phyloP scores from a whole-genome alignment of 2,329 filamentous ascomycete species.

The Hortaea sp. region DNA sequence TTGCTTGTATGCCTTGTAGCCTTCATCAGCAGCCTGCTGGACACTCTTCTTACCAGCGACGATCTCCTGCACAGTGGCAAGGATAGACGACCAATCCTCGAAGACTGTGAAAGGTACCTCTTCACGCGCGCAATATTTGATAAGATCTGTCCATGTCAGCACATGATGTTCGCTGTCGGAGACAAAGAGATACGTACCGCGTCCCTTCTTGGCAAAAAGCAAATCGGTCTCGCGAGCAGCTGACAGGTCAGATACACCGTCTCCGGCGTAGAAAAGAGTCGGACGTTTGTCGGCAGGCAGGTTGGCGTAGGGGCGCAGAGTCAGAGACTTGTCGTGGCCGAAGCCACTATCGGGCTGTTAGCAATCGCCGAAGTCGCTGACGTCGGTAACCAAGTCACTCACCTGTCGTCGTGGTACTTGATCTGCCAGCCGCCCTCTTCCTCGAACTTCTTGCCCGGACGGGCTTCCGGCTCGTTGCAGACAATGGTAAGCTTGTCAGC shows the following conservation, averaged over 20 bases:
- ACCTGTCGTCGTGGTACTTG: slow-evolving; percentile 77
- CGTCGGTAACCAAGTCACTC: slow-evolving; percentile 11
- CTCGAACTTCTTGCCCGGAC: slow-evolving; percentile 62
- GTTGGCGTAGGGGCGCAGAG: slow-evolving; percentile 76
- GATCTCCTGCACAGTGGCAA: slow-evolving; percentile 66
- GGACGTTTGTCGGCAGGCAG: slow-evolving; percentile 61
- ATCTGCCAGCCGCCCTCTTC: slow-evolving; percentile 81
- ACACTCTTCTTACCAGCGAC: slow-evolving; percentile 61
- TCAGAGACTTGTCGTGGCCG: slow-evolving; percentile 93
- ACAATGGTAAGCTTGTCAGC: slow-evolving; percentile 76
- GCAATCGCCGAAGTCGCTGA: background rate
- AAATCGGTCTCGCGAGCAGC: slow-evolving; percentile 88
- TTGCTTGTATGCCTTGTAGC: slow-evolving; percentile 37
- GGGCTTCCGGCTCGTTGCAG: slow-evolving; percentile 66
- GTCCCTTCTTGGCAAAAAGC: slow-evolving; percentile 84
- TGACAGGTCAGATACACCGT: slow-evolving; percentile 85
- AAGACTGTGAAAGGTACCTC: slow-evolving; percentile 83
- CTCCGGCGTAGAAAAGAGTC: slow-evolving; percentile 85
- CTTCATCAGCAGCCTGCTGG: slow-evolving; percentile 55
- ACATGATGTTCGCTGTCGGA: background rate
- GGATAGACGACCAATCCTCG: slow-evolving; percentile 71
- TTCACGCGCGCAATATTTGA: slow-evolving; percentile 75
- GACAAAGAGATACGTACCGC: slow-evolving; percentile 45
- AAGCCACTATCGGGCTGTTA: slow-evolving; percentile 48
- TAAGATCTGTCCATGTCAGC: slow-evolving; percentile 52